These are phyloP conservation scores for Cryphonectria carpinicola DNA, from an alignment of 2,329 filamentous ascomycete species.

Conservation along the genomic window DNA sequence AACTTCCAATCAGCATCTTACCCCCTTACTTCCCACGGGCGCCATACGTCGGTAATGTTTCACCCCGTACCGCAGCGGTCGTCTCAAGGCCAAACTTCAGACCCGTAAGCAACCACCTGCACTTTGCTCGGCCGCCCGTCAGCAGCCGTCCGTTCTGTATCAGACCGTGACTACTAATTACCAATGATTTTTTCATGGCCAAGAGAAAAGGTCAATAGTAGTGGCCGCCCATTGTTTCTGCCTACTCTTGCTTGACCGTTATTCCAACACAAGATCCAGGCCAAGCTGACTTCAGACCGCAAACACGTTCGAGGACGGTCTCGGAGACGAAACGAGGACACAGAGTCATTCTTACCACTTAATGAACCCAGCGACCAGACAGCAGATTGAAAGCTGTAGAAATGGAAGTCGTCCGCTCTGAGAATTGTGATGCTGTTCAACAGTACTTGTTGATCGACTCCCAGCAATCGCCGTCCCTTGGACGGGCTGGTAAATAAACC, in stretches of 20 bases:
- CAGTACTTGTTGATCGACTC: neutral
- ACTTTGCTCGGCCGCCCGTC: neutral
- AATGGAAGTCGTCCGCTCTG: neutral
- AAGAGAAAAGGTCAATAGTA: neutral
- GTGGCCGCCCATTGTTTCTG: neutral
- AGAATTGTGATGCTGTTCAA: neutral
- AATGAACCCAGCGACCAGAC: neutral
- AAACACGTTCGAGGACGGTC: neutral
- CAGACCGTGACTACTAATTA: neutral
- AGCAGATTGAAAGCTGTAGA: neutral
- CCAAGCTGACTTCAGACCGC: neutral
- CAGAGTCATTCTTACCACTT: neutral
- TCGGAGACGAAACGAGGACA: neutral
- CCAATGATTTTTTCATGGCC: neutral
- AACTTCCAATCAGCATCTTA: too few relatives aligned
- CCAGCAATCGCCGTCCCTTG: neutral
- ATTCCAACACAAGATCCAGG: neutral
- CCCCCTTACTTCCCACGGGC: neutral
- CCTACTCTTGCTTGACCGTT: neutral
- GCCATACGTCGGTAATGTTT: slow-evolving; percentile 4
- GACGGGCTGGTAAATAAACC: neutral
- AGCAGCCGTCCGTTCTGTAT: neutral
- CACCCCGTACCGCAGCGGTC: neutral
- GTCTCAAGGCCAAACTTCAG: slow-evolving; percentile 3
- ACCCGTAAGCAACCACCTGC: neutral